Base-by-base conservation (phyloP, 169 alveolate genomes). In the Plasmodium inui region DNA sequence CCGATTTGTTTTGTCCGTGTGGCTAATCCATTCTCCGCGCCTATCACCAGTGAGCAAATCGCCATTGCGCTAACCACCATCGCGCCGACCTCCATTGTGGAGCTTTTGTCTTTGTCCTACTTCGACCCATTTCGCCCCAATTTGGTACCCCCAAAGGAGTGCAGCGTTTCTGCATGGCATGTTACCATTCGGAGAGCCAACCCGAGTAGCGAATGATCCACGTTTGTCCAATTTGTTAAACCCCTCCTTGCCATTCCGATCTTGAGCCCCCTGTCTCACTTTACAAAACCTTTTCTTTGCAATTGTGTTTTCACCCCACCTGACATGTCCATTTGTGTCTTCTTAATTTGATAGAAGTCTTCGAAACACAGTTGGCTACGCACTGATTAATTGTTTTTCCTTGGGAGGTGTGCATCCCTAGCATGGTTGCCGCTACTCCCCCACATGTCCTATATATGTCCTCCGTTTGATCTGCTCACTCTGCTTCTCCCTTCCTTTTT, bases 1-100 rank as follows among this genome's bases (percentile, higher is more conserved):
- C 91, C 46, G 39, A 22, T 78, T 46, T 57, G 34, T 89, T 89
- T 89, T 50, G 17, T 32, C 82, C 26, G 61, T 50, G 12, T 50
- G 61, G 61, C 22, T 50, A 12, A 17, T 12, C 8, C 61, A 17
- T 17, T 50, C n/a, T 2, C n/a, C 57, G 57, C n/a, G 57, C n/a
- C 57, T 46, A 12, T 12, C 57, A 46, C 57, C n/a, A 46, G n/a
- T 46, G n/a, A 10, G n/a, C 57, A 46, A 46, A 46, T 5, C 57
- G 57, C 57, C 57, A 12, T 46, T 50, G 61, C 8, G 57, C 57
- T 0, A 10, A 46, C 57, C 17, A 3, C 57, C 61, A 50, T 14
- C 5, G 44, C 1, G 44, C 44, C 0, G 0, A 37, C 44, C 44
- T 6, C 44, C 44, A 37, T 17, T 50, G 19, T 9, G 22, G 17